Percentiles rank a stretch among this genome's conserved stretches.
Conservation (phyloP, 495 filamentous ascomycete genomes). For the Podospora didyma region DNA sequence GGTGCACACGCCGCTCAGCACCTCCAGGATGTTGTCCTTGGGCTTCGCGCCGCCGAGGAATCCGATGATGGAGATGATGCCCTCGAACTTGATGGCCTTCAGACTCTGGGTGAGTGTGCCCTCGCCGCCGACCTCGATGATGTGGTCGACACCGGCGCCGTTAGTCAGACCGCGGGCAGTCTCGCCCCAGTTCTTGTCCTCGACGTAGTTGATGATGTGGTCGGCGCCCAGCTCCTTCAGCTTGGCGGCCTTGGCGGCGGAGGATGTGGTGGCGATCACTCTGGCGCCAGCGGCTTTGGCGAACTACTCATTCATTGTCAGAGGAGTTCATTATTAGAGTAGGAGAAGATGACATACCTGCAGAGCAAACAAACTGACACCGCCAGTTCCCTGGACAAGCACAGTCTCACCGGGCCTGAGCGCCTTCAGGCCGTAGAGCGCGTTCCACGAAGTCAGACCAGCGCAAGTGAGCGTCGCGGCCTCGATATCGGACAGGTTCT, state of each 20-base stretch:
- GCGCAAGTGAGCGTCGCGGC: constrained; percentile 68
- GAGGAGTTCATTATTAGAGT: not conserved
- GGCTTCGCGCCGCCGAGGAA: constrained; percentile 53
- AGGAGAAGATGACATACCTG: constrained; percentile 45
- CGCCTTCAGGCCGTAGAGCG: constrained; percentile 64
- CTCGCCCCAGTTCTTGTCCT: constrained; percentile 68
- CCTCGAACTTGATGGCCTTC: constrained; percentile 62
- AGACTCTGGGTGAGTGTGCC: constrained; percentile 59
- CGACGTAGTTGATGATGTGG: constrained; percentile 74
- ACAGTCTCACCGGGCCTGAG: constrained; percentile 68
- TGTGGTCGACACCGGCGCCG: constrained; percentile 61
- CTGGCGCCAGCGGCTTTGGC: constrained; percentile 78
- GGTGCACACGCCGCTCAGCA: constrained; percentile 51
- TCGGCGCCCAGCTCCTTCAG: constrained; percentile 73
- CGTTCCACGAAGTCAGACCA: constrained; percentile 78
- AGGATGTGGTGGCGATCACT: constrained; percentile 79
- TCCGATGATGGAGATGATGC: constrained; percentile 64
- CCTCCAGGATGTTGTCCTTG: constrained; percentile 49
- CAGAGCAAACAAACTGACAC: constrained; percentile 73
- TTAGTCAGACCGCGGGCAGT: constrained; percentile 63
- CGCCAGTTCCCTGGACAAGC: constrained; percentile 77
- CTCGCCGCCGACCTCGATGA: constrained; percentile 69
- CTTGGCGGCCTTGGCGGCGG: constrained; percentile 57
- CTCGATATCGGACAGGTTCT: constrained; percentile 58
- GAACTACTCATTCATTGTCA: constrained; percentile 45